A percentile compares a stretch with the other conserved stretches of the same genome.
phyloP scores from a whole-genome alignment of 2,329 filamentous ascomycete species.

The Tolypocladium cylindrosporum region DNA sequence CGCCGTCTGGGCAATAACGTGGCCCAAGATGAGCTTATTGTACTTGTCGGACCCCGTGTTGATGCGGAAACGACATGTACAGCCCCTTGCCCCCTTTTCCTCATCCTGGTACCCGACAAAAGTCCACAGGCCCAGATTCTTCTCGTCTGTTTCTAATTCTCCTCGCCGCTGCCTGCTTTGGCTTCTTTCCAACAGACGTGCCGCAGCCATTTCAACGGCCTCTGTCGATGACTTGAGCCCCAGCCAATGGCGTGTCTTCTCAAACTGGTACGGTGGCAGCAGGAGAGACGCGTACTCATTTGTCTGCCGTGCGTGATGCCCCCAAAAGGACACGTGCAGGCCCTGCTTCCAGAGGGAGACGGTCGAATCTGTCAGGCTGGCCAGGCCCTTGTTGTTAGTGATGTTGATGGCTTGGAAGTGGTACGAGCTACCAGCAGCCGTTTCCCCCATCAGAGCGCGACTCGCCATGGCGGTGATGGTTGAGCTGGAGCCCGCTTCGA shows the following conservation, averaged over 20 bases:
- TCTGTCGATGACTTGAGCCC: neutral
- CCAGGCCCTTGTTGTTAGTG: neutral
- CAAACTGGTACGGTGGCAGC: neutral
- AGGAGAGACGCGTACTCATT: neutral
- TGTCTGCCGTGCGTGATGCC: neutral
- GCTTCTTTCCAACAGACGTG: too few species aligned
- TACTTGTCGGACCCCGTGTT: neutral
- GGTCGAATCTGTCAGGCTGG: too few species aligned
- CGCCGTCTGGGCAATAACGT: neutral
- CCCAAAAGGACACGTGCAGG: neutral
- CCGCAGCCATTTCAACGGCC: too few species aligned
- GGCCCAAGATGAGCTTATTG: neutral
- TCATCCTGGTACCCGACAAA: neutral
- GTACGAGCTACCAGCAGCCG: too few species aligned
- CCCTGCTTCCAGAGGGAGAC: neutral
- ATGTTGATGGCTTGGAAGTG: neutral
- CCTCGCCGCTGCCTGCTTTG: too few species aligned
- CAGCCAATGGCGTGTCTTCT: neutral
- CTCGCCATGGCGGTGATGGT: neutral
- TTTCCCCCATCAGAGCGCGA: too few species aligned
- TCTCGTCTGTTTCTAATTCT: too few species aligned
- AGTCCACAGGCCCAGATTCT: too few species aligned
- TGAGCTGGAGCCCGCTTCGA: neutral
- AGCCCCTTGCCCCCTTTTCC: too few species aligned
- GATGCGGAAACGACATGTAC: neutral